Base-by-base conservation (phyloP, 257 asterid species). In the Solanum microdontum region DNA sequence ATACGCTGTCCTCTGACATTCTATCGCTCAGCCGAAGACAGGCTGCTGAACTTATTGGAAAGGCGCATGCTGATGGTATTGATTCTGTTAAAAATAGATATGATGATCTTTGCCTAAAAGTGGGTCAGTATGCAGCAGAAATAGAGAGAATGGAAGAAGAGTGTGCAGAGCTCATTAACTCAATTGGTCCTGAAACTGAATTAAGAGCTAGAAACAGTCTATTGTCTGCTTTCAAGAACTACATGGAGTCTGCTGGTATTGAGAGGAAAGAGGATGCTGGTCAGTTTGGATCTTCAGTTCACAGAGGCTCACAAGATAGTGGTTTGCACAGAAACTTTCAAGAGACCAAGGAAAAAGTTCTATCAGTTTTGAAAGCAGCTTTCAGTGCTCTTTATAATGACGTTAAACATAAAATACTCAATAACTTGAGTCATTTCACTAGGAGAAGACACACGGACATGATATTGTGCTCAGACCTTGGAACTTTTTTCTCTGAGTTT, bases 71-170 rank as follows among this genome's bases (percentile, higher is more conserved):
- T 62, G 94, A 93, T 90, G 92, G 90, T 80, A 88, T 88, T 87
- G 93, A 89, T 72, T 90, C 93, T 86, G 92, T 92, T 91, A 93
- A 90, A 92, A 91, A 87, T 90, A 93, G 89, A 70, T 96, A 95
- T 89, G 95, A 95, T 90, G 97, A 92, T 88, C 96, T 96, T 85
- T 95, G 98, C 92, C 91, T 91, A 90, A 93, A 92, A 89, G 93
- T 92, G 87, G 91, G 92, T 82, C 92, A 91, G 64, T 95, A 94
- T 90, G 95, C 94, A 73, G 93, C 93, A 43, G 97, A 97, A 91
- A 93, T 97, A 88, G 97, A 93, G 94, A 96, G 96, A 92, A 48
- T 93, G 90, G 96, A 96, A 89, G 93, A 92, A 86, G 99, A 96
- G 90, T 89, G 92, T 30, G 90, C 90, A 34, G 97, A 91, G 88